A percentile compares a stretch with the other conserved stretches of the same genome.
Evolutionary conservation across 129 eudicot genomes (phyloP).

Genomic region (Centrapalus pauciflorus): DNA sequence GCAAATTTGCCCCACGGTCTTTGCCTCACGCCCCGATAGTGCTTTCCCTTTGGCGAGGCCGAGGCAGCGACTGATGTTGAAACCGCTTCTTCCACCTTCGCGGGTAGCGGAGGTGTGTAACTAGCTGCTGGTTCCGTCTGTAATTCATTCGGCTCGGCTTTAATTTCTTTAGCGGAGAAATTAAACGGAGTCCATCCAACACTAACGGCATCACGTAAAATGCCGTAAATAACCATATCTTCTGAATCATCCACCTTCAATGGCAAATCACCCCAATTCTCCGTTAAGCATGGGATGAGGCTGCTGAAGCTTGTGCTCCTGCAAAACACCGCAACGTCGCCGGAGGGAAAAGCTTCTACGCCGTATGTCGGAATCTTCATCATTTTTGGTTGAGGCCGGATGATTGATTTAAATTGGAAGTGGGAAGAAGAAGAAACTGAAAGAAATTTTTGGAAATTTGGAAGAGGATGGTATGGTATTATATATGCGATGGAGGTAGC

Average conservation of each 20-base stretch:
- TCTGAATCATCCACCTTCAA: constrained; percentile 72
- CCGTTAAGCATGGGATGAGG: constrained; percentile 55
- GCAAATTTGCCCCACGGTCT: constrained; percentile 95
- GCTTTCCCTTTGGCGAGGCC: constrained; percentile 47
- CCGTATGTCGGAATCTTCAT: constrained; percentile 23
- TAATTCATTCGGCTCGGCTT: constrained; percentile 33
- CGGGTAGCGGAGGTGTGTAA: neutral
- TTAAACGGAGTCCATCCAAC: constrained; percentile 81
- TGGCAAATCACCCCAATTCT: constrained; percentile 82
- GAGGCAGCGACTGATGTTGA: constrained; percentile 18
- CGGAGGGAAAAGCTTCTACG: constrained; percentile 30
- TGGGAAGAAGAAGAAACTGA: neutral
- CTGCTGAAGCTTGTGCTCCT: constrained; percentile 64
- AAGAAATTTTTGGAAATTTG: neutral
- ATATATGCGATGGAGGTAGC: constrained; percentile 3
- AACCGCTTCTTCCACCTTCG: constrained; percentile 20
- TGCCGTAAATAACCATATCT: constrained; percentile 71
- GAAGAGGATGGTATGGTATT: constrained; percentile 7
- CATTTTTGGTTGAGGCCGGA: constrained; percentile 15
- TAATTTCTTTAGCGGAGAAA: constrained; percentile 31
- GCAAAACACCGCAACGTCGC: constrained; percentile 41
- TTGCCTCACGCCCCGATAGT: constrained; percentile 68
- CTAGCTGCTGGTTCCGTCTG: constrained; percentile 21
- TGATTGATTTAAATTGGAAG: neutral
- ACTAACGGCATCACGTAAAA: constrained; percentile 66